Percentiles rank a stretch among this genome's conserved stretches.
phyloP scores from a whole-genome alignment of 768 basidiomycete genomes.

The Lactifluus pinguis region DNA sequence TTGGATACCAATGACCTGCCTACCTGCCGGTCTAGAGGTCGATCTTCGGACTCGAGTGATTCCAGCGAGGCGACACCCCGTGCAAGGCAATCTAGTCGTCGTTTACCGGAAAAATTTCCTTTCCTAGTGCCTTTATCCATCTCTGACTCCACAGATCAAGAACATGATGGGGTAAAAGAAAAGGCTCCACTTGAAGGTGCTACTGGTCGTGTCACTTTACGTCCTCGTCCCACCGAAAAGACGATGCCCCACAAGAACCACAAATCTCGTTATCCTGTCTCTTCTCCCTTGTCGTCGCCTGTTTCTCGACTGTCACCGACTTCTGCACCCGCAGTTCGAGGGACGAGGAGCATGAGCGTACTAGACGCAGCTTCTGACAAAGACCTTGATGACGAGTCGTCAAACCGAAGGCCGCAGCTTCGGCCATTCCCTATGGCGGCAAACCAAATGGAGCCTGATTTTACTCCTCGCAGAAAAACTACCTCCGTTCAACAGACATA shows the following conservation, averaged over 20 bases:
- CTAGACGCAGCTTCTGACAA: background rate
- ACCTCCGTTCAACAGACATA: background rate
- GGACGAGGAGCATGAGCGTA: background rate
- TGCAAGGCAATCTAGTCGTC: background rate
- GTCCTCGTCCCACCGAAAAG: background rate
- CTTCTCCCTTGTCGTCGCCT: conserved; percentile 18
- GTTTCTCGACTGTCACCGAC: background rate
- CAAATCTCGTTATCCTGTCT: conserved; percentile 11
- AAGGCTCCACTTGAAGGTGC: background rate
- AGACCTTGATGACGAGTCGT: background rate
- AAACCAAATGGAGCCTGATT: background rate
- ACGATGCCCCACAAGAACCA: background rate
- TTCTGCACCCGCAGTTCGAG: background rate
- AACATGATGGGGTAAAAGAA: background rate
- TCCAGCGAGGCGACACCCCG: conserved; percentile 9
- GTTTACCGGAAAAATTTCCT: background rate
- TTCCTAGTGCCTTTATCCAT: conserved; percentile 4
- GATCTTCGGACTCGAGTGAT: background rate
- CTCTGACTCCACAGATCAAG: background rate
- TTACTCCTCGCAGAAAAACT: background rate
- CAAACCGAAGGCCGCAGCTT: background rate
- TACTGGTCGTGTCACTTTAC: background rate
- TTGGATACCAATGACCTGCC: background rate
- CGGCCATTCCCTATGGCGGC: conserved; percentile 18
- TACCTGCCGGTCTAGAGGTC: background rate